Conservation (phyloP, 805 yeast species). For the Pichia gijzeniarum region DNA sequence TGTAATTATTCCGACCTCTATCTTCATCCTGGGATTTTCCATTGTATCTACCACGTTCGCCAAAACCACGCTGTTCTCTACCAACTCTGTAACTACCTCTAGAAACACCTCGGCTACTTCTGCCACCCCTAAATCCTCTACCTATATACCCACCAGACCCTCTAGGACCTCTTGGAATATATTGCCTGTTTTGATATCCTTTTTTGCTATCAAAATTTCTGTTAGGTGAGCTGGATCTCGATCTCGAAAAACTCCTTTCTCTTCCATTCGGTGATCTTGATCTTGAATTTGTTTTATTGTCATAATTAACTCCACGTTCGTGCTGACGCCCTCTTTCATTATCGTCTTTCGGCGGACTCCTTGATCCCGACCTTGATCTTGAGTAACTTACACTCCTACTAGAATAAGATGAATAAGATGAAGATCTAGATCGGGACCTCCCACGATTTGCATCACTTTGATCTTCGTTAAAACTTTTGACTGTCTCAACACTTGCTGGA, state of each 20-base stretch:
- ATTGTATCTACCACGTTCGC: background rate
- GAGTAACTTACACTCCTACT: constrained; percentile 17
- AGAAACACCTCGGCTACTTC: background rate
- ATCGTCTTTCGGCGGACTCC: background rate
- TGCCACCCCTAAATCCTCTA: background rate
- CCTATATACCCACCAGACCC: constrained; percentile 2
- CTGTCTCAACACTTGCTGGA: constrained; percentile 18
- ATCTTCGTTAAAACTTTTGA: constrained; percentile 9
- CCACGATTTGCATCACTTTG: constrained; percentile 8
- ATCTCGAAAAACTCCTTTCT: constrained; percentile 12
- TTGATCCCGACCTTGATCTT: constrained; percentile 11
- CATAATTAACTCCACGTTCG: background rate
- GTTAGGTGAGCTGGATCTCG: constrained; percentile 13
- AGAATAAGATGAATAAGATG: constrained; percentile 15
- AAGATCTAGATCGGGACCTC: constrained; percentile 15
- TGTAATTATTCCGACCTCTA: background rate
- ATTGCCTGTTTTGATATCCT: background rate
- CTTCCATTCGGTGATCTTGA: constrained; percentile 4
- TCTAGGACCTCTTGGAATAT: constrained; percentile 4
- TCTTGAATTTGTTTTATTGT: background rate
- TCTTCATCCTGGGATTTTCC: background rate
- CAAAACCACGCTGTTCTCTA: background rate
- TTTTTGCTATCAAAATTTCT: background rate
- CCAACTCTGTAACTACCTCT: constrained; percentile 3
- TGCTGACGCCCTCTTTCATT: background rate